phyloP scores from a whole-genome alignment of 2,329 filamentous ascomycete species.

The Colletotrichum cuscutae region DNA sequence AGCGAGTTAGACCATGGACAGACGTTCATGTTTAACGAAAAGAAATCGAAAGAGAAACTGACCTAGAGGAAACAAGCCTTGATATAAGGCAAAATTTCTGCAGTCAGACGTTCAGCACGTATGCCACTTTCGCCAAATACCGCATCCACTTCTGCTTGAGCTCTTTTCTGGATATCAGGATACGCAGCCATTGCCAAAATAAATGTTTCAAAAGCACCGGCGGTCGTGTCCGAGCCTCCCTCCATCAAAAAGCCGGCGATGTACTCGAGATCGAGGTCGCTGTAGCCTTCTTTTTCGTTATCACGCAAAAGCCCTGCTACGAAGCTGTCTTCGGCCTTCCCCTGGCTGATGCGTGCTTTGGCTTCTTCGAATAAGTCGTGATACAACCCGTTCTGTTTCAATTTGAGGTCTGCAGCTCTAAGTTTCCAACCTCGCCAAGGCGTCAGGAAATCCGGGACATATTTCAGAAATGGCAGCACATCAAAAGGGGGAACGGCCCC shows the following conservation, averaged over 20 bases:
- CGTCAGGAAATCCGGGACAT: conserved; percentile 3
- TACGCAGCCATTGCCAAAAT: conserved; percentile 41
- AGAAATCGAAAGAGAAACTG: conserved; percentile 35
- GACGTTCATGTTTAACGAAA: too few species aligned
- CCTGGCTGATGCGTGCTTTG: neutral
- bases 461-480: conserved; percentile 37
- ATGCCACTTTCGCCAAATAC: conserved; percentile 40
- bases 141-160: conserved; percentile 41
- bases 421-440: conserved; percentile 12
- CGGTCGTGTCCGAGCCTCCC: conserved; percentile 41
- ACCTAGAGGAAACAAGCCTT: conserved; percentile 38
- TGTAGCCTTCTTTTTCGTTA: conserved; percentile 31
- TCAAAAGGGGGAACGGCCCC: conserved; percentile 41
- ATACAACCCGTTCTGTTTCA: conserved; percentile 7
- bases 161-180: conserved; percentile 37
- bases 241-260: conserved; percentile 37
- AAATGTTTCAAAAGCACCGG: conserved; percentile 24
- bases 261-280: conserved; percentile 38
- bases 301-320: conserved; percentile 1
- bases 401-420: conserved; percentile 1
- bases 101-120: conserved; percentile 41
- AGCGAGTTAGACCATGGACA: neutral
- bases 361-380: conserved; percentile 6
- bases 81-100: conserved; percentile 36
- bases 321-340: conserved; percentile 6